Evolutionary conservation across 306 rosid species (phyloP).

Genomic region (Citrullus amarus): DNA sequence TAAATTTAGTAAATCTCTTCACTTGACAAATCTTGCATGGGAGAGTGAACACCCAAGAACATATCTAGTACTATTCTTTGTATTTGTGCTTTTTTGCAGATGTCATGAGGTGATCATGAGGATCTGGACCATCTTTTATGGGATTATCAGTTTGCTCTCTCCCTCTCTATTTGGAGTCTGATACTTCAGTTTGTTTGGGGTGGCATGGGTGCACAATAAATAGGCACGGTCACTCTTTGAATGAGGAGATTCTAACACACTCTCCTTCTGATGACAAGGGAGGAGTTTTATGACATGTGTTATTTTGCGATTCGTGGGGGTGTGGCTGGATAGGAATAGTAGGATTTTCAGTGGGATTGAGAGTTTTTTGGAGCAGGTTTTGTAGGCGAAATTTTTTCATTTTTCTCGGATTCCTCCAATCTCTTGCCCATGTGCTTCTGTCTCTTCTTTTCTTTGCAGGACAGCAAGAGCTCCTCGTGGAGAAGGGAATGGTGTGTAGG

Average conservation of each 20-base stretch:
- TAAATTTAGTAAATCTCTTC: neutral
- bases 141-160: neutral
- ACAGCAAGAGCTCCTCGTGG: neutral
- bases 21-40: neutral
- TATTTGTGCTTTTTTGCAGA: neutral
- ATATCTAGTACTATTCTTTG: neutral
- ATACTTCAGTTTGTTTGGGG: neutral
- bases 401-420: neutral
- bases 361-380: neutral
- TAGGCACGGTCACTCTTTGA: neutral
- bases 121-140: neutral
- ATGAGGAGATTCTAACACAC: neutral
- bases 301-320: neutral
- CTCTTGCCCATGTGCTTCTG: neutral
- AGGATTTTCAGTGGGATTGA: neutral
- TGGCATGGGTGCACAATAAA: neutral
- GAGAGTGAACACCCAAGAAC: neutral
- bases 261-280: neutral
- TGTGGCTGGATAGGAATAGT: neutral
- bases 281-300: neutral
- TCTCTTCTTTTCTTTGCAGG: slow-evolving; percentile 7
- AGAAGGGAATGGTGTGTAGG: neutral
- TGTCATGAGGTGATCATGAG: neutral
- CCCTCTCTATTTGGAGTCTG: neutral
- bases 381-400: neutral